These are phyloP conservation scores for Sclerotinia glacialis DNA, from an alignment of 2,329 filamentous ascomycete species.

Conservation along the genomic window DNA sequence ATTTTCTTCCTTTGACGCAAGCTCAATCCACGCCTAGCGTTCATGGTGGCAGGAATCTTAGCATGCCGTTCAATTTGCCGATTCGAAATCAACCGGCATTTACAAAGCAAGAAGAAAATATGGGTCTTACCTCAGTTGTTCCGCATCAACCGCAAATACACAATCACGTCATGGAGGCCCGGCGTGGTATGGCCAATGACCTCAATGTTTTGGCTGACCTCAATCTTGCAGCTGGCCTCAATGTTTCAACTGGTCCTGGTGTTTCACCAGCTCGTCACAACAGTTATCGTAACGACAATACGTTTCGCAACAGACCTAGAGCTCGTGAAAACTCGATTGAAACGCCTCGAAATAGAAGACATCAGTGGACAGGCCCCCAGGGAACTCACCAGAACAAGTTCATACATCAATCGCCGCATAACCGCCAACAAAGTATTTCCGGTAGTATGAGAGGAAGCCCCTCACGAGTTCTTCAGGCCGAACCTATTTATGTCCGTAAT, in stretches of 20 bases:
- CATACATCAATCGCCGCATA: background rate
- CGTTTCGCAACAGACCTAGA: background rate
- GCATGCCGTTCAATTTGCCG: background rate
- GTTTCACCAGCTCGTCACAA: background rate
- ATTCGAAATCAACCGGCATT: background rate
- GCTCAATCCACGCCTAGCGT: background rate
- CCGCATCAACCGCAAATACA: background rate
- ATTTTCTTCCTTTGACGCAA: background rate
- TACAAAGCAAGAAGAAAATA: background rate
- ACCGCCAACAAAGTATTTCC: background rate
- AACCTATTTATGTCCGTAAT: constrained; percentile 23
- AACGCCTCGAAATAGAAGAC: background rate
- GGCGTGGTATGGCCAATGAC: background rate
- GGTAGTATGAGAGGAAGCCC: constrained; percentile 10
- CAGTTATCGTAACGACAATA: constrained; percentile 1
- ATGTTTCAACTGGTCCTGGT: background rate
- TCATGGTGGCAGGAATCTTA: background rate
- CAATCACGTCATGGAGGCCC: constrained; percentile 9
- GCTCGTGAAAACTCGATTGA: background rate
- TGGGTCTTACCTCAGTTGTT: background rate
- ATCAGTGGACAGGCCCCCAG: background rate
- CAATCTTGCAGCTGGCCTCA: too few species aligned
- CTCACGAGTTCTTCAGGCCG: background rate
- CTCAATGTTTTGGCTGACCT: background rate
- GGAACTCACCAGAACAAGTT: background rate